Base-by-base conservation (phyloP, 306 rosid species). In the Cucumis cinereus region DNA sequence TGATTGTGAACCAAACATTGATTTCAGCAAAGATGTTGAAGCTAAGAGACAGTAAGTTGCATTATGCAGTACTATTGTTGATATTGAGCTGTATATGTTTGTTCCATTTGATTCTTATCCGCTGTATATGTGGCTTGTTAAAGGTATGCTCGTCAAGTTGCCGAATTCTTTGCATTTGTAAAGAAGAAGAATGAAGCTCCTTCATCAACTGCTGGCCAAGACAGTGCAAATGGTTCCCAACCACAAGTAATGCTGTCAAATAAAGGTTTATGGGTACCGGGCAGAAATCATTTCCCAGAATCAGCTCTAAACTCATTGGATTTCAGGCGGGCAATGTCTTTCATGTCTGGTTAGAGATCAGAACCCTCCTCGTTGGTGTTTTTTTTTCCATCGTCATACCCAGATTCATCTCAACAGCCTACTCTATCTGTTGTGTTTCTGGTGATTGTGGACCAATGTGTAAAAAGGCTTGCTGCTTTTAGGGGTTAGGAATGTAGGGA, bases 1-100 rank as follows among this genome's bases (percentile, higher is more conserved):
- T 79, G 99, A 94, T 84, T 94, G 97, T 71, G 99, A 94, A 82
- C 99, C 97, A 52, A 94, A 94, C 86, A 94, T 94, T 80, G 99
- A 94, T 86, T 94, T 94, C 92, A 92, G 82, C 90, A 90, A 82
- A 83, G 99, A 94, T 77, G 66, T 94, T 79, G 96, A 94, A 33
- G 99, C 99, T 70, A 94, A 94, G 91, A 89, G 90, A 47, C 88
- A 86, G 99, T 94, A 90, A 86, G 98, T 78, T 68, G 52, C 64
- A 76, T 50, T 45, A 64, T 79, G 10, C 7, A 17, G 55, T 15
- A 68, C 22, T 68, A 22, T 40, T 59, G 63, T 8, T 13, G 56
- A 43, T 41, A 16, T 6, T 33, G 14, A 47, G 12, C 19, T 63
- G 24, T 10, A 41, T 23, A 24, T 41, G 50, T 22, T 62, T 59